Evolutionary conservation across 495 filamentous ascomycete species (phyloP).

Genomic region (Pyrenula massariospora): DNA sequence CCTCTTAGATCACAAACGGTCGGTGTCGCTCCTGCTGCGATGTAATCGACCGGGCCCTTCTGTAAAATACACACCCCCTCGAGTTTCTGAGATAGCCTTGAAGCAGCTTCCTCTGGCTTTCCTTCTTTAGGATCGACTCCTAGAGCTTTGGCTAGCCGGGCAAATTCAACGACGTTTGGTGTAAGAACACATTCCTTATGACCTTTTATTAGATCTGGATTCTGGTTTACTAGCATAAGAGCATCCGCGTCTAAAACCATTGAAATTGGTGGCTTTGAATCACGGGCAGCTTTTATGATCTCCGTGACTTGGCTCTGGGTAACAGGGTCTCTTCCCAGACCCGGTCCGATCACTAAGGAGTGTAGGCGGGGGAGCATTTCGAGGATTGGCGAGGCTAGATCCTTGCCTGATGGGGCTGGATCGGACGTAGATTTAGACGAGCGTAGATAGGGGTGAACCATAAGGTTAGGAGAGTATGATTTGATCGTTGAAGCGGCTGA

Average conservation of each 20-base stretch:
- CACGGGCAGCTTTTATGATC: slow-evolving; percentile 68
- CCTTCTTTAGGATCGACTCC: slow-evolving; percentile 47
- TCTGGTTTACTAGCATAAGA: slow-evolving; percentile 58
- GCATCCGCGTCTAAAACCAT: slow-evolving; percentile 92
- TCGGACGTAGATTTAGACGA: slow-evolving; percentile 20
- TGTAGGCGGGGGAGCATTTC: slow-evolving; percentile 76
- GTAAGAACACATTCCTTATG: slow-evolving; percentile 83
- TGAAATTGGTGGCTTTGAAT: slow-evolving; percentile 49
- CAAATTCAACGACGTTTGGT: slow-evolving; percentile 91
- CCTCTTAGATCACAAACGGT: slow-evolving; percentile 63
- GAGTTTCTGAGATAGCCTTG: slow-evolving; percentile 61
- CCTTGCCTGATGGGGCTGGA: slow-evolving; percentile 10
- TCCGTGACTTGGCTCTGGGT: slow-evolving; percentile 79
- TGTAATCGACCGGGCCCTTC: slow-evolving; percentile 77
- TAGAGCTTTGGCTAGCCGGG: slow-evolving; percentile 58
- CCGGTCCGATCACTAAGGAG: slow-evolving; percentile 87
- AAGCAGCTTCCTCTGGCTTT: slow-evolving; percentile 44
- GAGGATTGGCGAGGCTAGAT: slow-evolving; percentile 60
- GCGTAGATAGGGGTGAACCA: slow-evolving; percentile 95
- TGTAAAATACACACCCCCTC: slow-evolving; percentile 85
- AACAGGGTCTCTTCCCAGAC: slow-evolving; percentile 75
- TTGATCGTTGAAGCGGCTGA: slow-evolving; percentile 86
- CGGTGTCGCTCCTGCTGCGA: slow-evolving; percentile 70
- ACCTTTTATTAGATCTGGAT: slow-evolving; percentile 66
- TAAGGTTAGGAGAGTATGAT: slow-evolving; percentile 93